Conservation (phyloP, 495 filamentous ascomycete genomes). For the Aspergillus kassunensis region DNA sequence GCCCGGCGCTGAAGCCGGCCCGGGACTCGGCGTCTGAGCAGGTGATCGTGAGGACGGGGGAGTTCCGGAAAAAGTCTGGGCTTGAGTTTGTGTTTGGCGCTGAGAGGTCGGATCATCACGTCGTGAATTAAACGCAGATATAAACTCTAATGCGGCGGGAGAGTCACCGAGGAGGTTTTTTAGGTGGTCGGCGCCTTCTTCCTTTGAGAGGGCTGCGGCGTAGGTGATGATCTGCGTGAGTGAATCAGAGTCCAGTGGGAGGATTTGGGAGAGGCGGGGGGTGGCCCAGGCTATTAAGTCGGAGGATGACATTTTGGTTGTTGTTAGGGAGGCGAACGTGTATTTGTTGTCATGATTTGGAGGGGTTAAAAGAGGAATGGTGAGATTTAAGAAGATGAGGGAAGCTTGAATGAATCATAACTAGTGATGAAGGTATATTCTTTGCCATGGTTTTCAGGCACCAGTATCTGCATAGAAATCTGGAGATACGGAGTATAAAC, state of each 20-base stretch:
- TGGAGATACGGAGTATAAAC: too few species aligned
- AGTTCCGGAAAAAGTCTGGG: constrained; percentile 17
- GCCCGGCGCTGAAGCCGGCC: not conserved
- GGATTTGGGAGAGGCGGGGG: constrained; percentile 67
- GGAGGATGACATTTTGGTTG: constrained; percentile 15
- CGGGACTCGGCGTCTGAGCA: constrained; percentile 14
- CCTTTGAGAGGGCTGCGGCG: constrained; percentile 64
- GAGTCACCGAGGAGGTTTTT: constrained; percentile 86
- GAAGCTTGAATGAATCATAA: not conserved
- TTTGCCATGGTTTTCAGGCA: constrained; percentile 19
- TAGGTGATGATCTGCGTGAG: constrained; percentile 79
- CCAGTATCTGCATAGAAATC: not conserved
- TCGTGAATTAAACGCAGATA: constrained; percentile 80
- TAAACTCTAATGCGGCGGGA: constrained; percentile 81
- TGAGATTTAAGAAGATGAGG: not conserved
- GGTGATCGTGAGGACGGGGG: not conserved
- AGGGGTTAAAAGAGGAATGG: not conserved
- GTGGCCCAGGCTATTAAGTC: constrained; percentile 54
- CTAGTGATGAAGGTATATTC: not conserved
- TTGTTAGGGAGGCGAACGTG: not conserved
- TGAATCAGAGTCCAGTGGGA: constrained; percentile 80
- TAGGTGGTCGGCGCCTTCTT: constrained; percentile 76
- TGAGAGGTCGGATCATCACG: constrained; percentile 43
- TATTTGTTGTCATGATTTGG: constrained; percentile 8
- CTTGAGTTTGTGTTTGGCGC: constrained; percentile 10